These are phyloP conservation scores for Liquidambar formosana DNA, from an alignment of 164 flowering plant species.

Conservation along the genomic window DNA sequence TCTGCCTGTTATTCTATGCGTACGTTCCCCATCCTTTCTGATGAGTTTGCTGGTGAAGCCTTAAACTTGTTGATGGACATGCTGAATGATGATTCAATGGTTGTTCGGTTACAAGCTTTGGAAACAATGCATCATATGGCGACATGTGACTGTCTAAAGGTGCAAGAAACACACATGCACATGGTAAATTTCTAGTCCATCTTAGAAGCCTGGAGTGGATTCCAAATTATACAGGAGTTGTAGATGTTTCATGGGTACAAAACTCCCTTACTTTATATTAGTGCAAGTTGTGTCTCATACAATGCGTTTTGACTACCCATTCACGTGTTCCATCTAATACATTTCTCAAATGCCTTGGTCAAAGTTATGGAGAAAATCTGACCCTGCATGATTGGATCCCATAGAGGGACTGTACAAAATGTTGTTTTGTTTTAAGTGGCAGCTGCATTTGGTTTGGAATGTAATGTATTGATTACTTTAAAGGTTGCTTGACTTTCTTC, in stretches of 20 bases:
- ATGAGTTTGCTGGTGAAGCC: constrained; percentile 58
- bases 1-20: constrained; percentile 69
- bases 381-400: too few species aligned
- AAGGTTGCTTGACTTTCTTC: too few species aligned
- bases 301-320: too few species aligned
- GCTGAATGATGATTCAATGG: constrained; percentile 68
- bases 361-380: too few species aligned
- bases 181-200: constrained; percentile 44
- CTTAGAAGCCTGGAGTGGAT: background rate
- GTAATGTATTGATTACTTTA: too few species aligned
- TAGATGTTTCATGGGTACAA: background rate
- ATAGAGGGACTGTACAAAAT: too few species aligned
- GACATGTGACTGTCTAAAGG: constrained; percentile 34
- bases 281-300: background rate
- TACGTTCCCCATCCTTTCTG: constrained; percentile 41
- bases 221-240: background rate
- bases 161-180: constrained; percentile 67
- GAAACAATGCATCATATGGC: constrained; percentile 67
- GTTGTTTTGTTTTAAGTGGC: too few species aligned
- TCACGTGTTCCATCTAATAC: too few species aligned
- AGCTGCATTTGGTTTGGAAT: too few species aligned
- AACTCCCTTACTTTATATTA: background rate
- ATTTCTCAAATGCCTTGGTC: too few species aligned
- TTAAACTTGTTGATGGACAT: constrained; percentile 64
- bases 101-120: constrained; percentile 65